Evolutionary conservation across 2,329 filamentous ascomycete genomes (phyloP).

Genomic region (Thermoascus crustaceus): DNA sequence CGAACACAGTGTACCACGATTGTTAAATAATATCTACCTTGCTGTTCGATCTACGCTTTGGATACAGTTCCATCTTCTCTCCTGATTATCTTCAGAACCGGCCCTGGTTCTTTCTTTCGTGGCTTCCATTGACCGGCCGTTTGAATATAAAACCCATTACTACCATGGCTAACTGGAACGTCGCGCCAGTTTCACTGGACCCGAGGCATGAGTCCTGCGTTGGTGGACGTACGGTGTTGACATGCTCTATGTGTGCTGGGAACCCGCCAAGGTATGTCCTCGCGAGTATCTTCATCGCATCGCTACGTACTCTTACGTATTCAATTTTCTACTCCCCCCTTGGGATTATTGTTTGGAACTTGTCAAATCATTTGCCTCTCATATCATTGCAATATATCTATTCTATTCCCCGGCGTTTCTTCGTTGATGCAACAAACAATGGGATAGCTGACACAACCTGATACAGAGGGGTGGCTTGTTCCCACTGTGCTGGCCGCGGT

Average conservation of each 20-base stretch:
- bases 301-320: background rate
- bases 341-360: no score
- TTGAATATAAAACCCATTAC: background rate
- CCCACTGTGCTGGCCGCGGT: slow-evolving; percentile 21
- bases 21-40: no score
- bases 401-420: background rate
- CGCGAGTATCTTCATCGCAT: background rate
- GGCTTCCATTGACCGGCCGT: background rate
- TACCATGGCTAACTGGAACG: slow-evolving; percentile 14
- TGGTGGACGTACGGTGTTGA: slow-evolving; percentile 24
- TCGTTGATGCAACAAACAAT: background rate
- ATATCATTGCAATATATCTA: no score
- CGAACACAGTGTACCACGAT: no score
- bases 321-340: background rate
- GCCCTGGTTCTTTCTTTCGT: background rate
- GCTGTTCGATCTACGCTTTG: no score
- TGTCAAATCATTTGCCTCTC: no score
- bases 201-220: slow-evolving; percentile 26
- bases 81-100: no score
- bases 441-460: background rate
- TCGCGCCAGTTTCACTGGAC: slow-evolving; percentile 17
- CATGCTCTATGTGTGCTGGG: slow-evolving; percentile 29
- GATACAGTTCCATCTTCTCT: no score
- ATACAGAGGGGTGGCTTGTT: slow-evolving; percentile 18
- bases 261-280: slow-evolving; percentile 29